Conservation (phyloP, 148 eudicot species). For the Camellia granthamiana region DNA sequence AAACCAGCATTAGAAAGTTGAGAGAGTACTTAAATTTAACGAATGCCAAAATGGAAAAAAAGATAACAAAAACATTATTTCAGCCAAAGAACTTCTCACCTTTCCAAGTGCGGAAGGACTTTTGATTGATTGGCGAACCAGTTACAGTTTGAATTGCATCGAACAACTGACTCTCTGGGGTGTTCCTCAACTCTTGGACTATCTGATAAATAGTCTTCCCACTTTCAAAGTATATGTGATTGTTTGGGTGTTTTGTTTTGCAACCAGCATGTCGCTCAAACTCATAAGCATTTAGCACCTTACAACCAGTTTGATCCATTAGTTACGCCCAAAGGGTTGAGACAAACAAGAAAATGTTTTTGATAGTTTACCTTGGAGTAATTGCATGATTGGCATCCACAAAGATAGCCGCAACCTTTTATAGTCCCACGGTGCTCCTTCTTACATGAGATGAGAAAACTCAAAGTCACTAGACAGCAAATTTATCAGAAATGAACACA, state of each 20-base stretch:
- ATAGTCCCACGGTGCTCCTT: slow-evolving; percentile 55
- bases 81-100: slow-evolving; percentile 17
- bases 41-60: not conserved
- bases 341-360: not conserved
- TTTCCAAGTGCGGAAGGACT: slow-evolving; percentile 29
- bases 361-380: slow-evolving; percentile 40
- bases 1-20: not conserved
- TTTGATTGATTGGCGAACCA: slow-evolving; percentile 36
- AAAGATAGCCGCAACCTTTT: slow-evolving; percentile 58
- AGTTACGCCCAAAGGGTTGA: not conserved
- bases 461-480: not conserved
- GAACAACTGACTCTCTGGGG: slow-evolving; percentile 28
- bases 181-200: slow-evolving; percentile 33
- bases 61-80: not conserved
- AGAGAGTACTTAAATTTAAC: not conserved
- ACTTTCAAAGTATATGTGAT: slow-evolving; percentile 68
- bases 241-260: slow-evolving; percentile 78
- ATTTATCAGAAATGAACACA: not conserved
- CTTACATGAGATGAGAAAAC: slow-evolving; percentile 13
- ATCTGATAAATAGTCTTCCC: slow-evolving; percentile 59
- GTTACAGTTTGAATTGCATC: slow-evolving; percentile 31
- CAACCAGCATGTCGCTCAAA: slow-evolving; percentile 70
- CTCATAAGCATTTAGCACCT: slow-evolving; percentile 56
- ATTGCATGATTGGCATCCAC: slow-evolving; percentile 49
- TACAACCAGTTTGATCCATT: slow-evolving; percentile 11